Conservation (phyloP, 352 stramenopile genomes). For the Lagenidium giganteum region DNA sequence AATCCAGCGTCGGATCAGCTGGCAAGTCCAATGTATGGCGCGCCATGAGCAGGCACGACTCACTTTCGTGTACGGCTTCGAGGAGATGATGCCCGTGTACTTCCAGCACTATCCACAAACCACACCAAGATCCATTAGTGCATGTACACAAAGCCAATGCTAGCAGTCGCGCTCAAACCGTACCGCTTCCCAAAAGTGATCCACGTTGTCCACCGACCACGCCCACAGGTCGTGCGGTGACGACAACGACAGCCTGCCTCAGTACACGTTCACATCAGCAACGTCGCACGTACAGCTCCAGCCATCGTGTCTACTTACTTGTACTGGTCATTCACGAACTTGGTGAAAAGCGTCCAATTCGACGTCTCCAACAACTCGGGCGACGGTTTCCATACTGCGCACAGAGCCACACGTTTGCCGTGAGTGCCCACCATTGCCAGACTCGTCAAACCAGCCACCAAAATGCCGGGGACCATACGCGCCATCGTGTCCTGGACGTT, state of each 20-base stretch:
- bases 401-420: no score
- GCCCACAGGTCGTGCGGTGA: conserved; percentile 35
- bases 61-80: conserved; percentile 29
- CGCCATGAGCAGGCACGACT: no score
- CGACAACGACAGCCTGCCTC: conserved; percentile 21
- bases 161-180: background rate
- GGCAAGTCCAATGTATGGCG: background rate
- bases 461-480: no score
- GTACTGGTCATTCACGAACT: conserved; percentile 30
- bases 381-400: conserved; percentile 36
- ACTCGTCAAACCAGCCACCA: no score
- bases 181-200: conserved; percentile 40
- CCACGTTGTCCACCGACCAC: conserved; percentile 47
- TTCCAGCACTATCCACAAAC: conserved; percentile 44
- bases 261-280: background rate
- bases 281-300: no score
- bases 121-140: background rate
- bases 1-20: no score
- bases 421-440: no score
- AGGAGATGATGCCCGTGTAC: conserved; percentile 41
- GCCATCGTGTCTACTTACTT: conserved; percentile 12
- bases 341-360: conserved; percentile 45
- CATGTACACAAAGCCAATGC: no score
- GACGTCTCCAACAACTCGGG: conserved; percentile 25
- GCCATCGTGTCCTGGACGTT: no score